Evolutionary conservation across 805 yeast genomes (phyloP), one percentile per base, ranked within the genome.

Genomic region (Sugiyamaella floridensis): DNA sequence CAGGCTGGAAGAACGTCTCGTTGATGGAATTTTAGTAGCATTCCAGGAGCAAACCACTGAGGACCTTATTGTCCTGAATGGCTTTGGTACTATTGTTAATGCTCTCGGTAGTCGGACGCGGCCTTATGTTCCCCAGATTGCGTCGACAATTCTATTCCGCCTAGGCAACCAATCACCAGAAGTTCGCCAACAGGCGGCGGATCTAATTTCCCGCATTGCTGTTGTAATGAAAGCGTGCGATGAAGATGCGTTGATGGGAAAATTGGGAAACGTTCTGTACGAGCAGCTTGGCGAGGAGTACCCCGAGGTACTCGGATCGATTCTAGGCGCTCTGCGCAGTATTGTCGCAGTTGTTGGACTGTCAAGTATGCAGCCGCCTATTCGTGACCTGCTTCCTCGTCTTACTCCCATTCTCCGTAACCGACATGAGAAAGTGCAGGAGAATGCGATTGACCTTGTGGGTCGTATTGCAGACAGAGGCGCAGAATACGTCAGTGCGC

Each of bases 201-300:
- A 86, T 59, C 67, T 92, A 50, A 78, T 90, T 20, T 71, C 82
- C 1, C 73, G 77, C 19, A 70, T 89, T 19, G 84, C 90, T 0
- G 82, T 85, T 0, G 83, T 80, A 1, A 73, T 92, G 46, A 78
- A 79, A 58, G 64, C 71, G 11, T 86, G 96, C 64, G 78, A 76
- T 8, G 85, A 86, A 61, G 77, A 76, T 37, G 82, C 76, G 11
- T 68, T 86, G 50, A 64, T 92, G 56, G 76, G 76, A 52, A 85
- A 85, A 60, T 71, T 92, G 50, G 82, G 89, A 4, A 77, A 86
- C 19, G 83, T 90, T 14, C 71, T 93, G 34, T 89, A 85, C 66
- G 99, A 93, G 66, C 85, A 93, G 12, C 74, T 93, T 9, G 99
- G 99, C 16, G 99, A 93, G 64, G 92, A 85, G 5, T 89, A 82